Percentiles rank a stretch among this genome's conserved stretches.
These are phyloP conservation scores for Francoa sonchifolia DNA, from an alignment of 441 rosid genomes.

Conservation along the genomic window DNA sequence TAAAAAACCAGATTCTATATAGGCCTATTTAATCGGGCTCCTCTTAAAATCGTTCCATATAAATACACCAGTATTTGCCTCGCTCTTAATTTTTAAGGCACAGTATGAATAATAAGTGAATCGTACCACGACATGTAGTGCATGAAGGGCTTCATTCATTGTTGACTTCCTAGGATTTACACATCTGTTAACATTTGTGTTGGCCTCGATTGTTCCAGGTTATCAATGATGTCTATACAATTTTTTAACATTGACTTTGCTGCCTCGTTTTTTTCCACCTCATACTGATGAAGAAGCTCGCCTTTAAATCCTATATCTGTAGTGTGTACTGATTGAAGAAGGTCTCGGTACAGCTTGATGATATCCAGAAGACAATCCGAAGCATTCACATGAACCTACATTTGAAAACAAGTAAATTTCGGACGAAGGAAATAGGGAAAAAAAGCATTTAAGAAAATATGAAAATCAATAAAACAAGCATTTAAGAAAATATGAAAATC, in stretches of 20 bases:
- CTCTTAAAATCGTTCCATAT: too few species aligned
- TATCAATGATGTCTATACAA: slow-evolving; percentile 43
- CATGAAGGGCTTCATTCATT: too few species aligned
- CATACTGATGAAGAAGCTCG: slow-evolving; percentile 44
- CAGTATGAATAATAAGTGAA: too few species aligned
- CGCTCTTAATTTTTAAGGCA: too few species aligned
- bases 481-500: too few species aligned
- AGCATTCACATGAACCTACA: slow-evolving; percentile 67
- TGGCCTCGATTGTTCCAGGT: slow-evolving; percentile 18
- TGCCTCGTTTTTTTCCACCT: slow-evolving; percentile 65
- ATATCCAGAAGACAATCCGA: slow-evolving; percentile 67
- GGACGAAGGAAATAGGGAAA: background rate
- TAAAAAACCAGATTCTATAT: too few species aligned
- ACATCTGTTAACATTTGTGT: too few species aligned
- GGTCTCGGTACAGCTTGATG: slow-evolving; percentile 23
- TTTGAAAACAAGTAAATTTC: background rate
- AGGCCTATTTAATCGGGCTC: too few species aligned
- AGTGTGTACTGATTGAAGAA: slow-evolving; percentile 21
- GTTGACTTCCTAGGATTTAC: too few species aligned
- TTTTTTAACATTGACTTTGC: slow-evolving; percentile 57
- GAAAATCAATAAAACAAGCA: background rate
- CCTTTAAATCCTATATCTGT: slow-evolving; percentile 28
- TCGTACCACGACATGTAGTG: too few species aligned
- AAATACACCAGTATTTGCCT: too few species aligned
- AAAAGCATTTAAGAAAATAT: background rate